Evolutionary conservation across 2,329 filamentous ascomycete species (phyloP), one percentile per base, ranked within the genome.

Genomic region (Exserohilum rostratum): DNA sequence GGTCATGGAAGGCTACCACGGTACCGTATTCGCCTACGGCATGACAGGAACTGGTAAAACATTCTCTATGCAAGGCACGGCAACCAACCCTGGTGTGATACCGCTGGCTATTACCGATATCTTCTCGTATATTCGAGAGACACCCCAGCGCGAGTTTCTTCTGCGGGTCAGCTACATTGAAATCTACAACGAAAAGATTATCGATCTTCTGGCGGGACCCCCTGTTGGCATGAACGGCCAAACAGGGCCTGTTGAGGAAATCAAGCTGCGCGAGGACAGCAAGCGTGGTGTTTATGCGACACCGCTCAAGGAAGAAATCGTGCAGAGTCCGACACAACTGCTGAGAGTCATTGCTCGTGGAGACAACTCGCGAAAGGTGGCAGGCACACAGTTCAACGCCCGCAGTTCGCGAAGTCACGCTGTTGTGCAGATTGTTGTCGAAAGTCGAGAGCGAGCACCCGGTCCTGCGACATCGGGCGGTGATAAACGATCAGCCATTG

Each of bases 1-100:
- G 68, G 95, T 99, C 45, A 99, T 99, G 95, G 95, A 99, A 79
- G 95, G 95, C 37, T 99, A 98, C 74, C 93, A 98, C 70, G 95
- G 93, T 55, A 99, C 95, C 1, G 95, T 99, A 20, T 98, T 99
- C 74, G 93, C 93, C 15, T 99, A 99, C 74, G 95, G 95, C 71
- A 98, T 98, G 93, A 99, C 95, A 3, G 95, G 95, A 58, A 98
- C 95, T 0, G 95, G 95, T 65, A 99, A 99, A 80, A 99, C 95
- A 0, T 99, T 98, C 75, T 98, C 93, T 34, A 99, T 99, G 95
- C 95, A 99, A 79, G 95, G 95, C 66, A 99, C 95, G 10, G 92
- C 93, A 40, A 91, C 90, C 2, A 96, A 92, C 34, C 95, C 95
- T 1, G 95, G 95, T 78, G 95, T 99, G 25, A 99, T 99, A 51